phyloP scores from a whole-genome alignment of 768 basidiomycete species.

The Lactarius sanguifluus region DNA sequence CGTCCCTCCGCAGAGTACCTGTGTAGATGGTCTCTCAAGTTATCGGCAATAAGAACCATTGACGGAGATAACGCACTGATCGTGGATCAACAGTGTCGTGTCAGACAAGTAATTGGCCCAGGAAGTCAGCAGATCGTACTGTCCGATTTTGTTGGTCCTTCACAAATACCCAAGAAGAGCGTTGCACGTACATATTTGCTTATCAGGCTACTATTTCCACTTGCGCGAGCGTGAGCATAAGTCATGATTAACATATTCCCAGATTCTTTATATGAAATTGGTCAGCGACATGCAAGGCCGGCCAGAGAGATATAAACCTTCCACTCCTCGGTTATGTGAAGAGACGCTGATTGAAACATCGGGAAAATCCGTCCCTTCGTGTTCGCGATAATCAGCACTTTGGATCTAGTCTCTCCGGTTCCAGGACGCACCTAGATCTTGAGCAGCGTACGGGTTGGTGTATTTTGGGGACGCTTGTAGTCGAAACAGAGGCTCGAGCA shows the following conservation, averaged over 20 bases:
- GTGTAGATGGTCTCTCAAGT: slow-evolving; percentile 1
- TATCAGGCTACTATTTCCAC: slow-evolving; percentile 32
- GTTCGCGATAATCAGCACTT: background rate
- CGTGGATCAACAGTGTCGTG: slow-evolving; percentile 50
- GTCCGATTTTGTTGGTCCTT: background rate
- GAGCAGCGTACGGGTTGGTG: slow-evolving; percentile 24
- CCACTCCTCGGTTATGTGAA: slow-evolving; percentile 7
- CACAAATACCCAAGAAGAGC: background rate
- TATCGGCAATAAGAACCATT: slow-evolving; percentile 38
- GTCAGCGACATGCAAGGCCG: background rate
- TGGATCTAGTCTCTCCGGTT: no score
- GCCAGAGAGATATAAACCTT: slow-evolving; percentile 6
- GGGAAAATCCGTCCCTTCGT: slow-evolving; percentile 10
- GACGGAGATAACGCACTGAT: slow-evolving; percentile 51
- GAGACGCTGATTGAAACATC: background rate
- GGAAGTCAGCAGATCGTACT: slow-evolving; percentile 34
- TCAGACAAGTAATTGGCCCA: slow-evolving; percentile 37
- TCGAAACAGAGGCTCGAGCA: slow-evolving; percentile 31
- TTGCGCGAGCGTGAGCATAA: slow-evolving; percentile 32
- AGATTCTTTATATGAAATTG: slow-evolving; percentile 26
- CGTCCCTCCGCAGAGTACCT: slow-evolving; percentile 23
- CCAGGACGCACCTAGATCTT: slow-evolving; percentile 29
- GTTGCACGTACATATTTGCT: slow-evolving; percentile 26
- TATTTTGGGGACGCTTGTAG: slow-evolving; percentile 25
- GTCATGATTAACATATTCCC: slow-evolving; percentile 40